These are phyloP conservation scores for Trichoderma orchidacearum DNA, from an alignment of 495 filamentous ascomycete species.

Conservation along the genomic window DNA sequence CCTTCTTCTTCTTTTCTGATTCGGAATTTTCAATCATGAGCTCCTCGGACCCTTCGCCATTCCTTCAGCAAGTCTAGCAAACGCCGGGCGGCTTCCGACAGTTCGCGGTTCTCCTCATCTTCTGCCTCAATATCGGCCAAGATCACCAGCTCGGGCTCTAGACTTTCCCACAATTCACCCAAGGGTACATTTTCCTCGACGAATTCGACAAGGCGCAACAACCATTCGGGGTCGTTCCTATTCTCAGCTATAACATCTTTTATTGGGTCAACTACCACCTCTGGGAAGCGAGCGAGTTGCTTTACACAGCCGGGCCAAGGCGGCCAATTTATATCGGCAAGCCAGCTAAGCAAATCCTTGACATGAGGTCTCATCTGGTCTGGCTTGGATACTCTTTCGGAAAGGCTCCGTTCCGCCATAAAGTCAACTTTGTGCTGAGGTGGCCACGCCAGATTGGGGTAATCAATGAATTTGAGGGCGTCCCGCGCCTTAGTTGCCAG, in stretches of 20 bases:
- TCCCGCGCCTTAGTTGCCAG: not conserved
- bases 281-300: not conserved
- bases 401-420: not conserved
- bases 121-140: not conserved
- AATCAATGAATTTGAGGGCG: not conserved
- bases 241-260: not conserved
- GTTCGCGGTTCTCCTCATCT: not conserved
- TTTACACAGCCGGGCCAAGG: not conserved
- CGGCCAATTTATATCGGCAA: not conserved
- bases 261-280: not conserved
- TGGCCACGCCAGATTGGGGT: not conserved
- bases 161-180: not conserved
- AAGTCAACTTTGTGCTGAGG: not conserved
- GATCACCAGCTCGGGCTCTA: not conserved
- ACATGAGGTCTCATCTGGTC: not conserved
- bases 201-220: not conserved
- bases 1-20: too few relatives aligned
- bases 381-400: not conserved
- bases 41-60: not conserved
- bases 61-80: not conserved
- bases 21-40: not conserved
- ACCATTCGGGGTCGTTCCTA: not conserved
- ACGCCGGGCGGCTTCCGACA: not conserved
- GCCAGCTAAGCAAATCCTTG: not conserved
- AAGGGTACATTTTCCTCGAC: not conserved